Evolutionary conservation across 352 stramenopile genomes (phyloP), one percentile per base, ranked within the genome.

Genomic region (Globisporangium lucens): DNA sequence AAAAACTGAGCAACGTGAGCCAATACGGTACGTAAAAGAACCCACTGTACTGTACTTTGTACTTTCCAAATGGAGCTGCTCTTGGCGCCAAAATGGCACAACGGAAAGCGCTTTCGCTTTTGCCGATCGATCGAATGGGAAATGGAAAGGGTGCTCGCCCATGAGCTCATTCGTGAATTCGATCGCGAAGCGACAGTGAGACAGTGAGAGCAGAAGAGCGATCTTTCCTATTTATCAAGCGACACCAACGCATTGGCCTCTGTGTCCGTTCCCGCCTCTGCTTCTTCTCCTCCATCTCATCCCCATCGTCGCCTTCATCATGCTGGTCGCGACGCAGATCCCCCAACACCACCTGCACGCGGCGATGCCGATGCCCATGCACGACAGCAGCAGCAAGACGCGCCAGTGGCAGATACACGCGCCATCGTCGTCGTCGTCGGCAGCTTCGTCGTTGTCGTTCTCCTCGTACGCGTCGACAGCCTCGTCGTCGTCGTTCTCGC

Each of bases 181-280:
- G 53, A 29, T 5, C 15, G 29, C 53, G 53, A 59, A 59, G 53
- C 30, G 53, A 59, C 53, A 59, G 53, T 17, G 15, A n/a, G n/a
- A 27, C 24, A 56, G 27, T 20, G 51, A 55, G n/a, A 29, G 49
- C 12, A 5, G 9, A 22, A 35, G 51, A 35, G 9, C 24, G 35
- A 38, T 55, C n/a, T 30, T 2, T 10, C 12, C 38, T 47, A 47
- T 47, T 47, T 47, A 47, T 47, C 38, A 47, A 7, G 4, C 38
- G 38, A 43, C 5, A 36, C 4, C 33, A 38, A 9, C 8, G 35
- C 13, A 49, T 20, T 53, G 4, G 22, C 17, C 20, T 4, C 24
- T 24, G 24, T 24, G 24, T 53, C 17, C 20, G 46, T 53, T 9
- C 46, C 4, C 38, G 12, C 38, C 0, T 47, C 38, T 20, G 24